These are phyloP conservation scores for Meyerozyma elateridarum DNA, from an alignment of 1,139 yeast species.

Conservation along the genomic window DNA sequence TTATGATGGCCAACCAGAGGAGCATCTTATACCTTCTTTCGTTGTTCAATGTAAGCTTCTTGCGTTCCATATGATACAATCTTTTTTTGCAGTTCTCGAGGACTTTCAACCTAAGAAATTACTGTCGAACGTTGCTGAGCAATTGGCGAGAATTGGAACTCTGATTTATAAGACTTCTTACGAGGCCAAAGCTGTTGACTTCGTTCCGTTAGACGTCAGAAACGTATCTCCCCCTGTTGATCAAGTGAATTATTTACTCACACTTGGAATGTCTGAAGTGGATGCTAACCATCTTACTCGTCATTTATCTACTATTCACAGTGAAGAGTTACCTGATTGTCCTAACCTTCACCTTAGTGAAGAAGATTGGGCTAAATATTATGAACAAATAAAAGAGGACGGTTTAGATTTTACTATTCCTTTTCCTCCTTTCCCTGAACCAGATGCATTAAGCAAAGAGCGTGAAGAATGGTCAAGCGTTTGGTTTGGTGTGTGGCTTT, in stretches of 20 bases:
- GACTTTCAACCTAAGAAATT: slow-evolving; percentile 7
- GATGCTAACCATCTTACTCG: slow-evolving; percentile 38
- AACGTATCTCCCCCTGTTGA: slow-evolving; percentile 50
- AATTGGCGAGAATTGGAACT: slow-evolving; percentile 31
- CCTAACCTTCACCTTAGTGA: slow-evolving; percentile 20
- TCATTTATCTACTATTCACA: slow-evolving; percentile 18
- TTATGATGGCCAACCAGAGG: slow-evolving; percentile 2
- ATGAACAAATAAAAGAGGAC: slow-evolving; percentile 11
- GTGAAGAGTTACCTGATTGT: slow-evolving; percentile 22
- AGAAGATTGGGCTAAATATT: slow-evolving; percentile 20
- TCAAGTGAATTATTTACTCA: slow-evolving; percentile 42
- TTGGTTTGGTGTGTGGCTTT: background rate
- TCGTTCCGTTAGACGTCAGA: slow-evolving; percentile 42
- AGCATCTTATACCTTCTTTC: background rate
- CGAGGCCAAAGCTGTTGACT: slow-evolving; percentile 25
- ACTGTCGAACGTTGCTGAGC: slow-evolving; percentile 27
- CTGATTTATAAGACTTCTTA: slow-evolving; percentile 24
- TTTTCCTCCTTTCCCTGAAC: slow-evolving; percentile 12
- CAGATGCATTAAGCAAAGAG: slow-evolving; percentile 20
- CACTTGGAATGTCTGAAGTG: slow-evolving; percentile 38
- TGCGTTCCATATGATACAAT: background rate
- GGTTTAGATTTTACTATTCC: slow-evolving; percentile 14
- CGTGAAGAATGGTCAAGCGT: background rate
- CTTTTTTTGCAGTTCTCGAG: background rate
- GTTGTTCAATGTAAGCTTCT: background rate